A percentile compares a stretch with the other conserved stretches of the same genome.
Evolutionary conservation across 352 stramenopile species (phyloP).

Genomic region (Aphanomyces stellatus): DNA sequence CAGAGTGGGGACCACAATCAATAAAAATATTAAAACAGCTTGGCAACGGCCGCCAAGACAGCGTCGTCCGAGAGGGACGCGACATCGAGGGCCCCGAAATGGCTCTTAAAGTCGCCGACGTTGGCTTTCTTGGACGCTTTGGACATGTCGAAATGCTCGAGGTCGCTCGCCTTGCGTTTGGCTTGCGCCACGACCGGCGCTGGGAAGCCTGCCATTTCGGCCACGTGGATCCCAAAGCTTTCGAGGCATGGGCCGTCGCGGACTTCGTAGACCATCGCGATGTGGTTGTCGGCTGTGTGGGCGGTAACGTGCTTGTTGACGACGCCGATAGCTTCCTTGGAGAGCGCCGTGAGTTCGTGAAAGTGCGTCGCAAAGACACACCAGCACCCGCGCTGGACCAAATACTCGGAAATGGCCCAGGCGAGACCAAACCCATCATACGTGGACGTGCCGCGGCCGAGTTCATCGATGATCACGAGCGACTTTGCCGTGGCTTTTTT

Average conservation of each 20-base stretch:
- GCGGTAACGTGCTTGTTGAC: constrained; percentile 97
- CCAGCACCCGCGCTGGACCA: constrained; percentile 84
- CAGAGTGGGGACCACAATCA: no score
- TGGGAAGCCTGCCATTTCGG: constrained; percentile 95
- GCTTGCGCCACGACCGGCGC: constrained; percentile 87
- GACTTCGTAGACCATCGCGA: constrained; percentile 91
- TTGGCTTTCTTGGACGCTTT: constrained; percentile 24
- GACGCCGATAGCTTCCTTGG: constrained; percentile 46
- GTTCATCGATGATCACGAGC: constrained; percentile 99
- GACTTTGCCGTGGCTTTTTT: constrained; percentile 88
- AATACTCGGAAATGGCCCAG: constrained; percentile 97
- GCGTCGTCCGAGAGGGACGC: neutral
- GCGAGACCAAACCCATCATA: constrained; percentile 97
- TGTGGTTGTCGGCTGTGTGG: constrained; percentile 57
- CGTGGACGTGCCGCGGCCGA: constrained; percentile 96
- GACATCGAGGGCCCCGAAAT: neutral
- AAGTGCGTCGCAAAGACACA: constrained; percentile 99
- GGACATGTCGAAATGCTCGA: constrained; percentile 76
- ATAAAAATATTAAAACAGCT: neutral
- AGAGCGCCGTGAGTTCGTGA: constrained; percentile 96
- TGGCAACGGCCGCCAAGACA: neutral
- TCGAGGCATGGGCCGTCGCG: constrained; percentile 92
- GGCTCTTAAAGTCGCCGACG: neutral
- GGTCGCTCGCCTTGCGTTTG: constrained; percentile 89
- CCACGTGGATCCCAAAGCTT: constrained; percentile 98